Base-by-base conservation (phyloP, 2,329 filamentous ascomycete species). In the Aspergillus udagawae region DNA sequence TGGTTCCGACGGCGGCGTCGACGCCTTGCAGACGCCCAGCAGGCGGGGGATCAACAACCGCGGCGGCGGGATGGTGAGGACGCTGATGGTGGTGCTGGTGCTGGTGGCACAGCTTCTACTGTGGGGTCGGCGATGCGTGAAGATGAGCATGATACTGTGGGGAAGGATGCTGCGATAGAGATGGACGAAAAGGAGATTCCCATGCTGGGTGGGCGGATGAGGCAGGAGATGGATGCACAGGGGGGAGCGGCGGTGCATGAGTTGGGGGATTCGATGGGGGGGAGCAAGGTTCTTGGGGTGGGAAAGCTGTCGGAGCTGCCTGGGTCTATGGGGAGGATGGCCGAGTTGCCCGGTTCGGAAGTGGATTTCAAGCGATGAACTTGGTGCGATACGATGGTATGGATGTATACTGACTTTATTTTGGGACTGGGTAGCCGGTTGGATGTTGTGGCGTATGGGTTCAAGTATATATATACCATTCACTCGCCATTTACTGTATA, bases 191-290 rank as follows among this genome's bases (percentile, higher is more conserved):
- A 45, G 17, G 53, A 52, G 4, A 25, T 47, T 21, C 58, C 47
- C 21, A 60, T 60, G 55, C 48, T 60, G 45, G 58, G 45, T 23
- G 58, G 53, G 29, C 52, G 9, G 35, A 55, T 55, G 56, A 55
- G 49, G 32, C 55, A 55, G 38, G 58, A 60, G 50, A 35, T 60
- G 51, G 58, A 60, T 58, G 58, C 49, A 14, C 29, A 52, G 10
- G 58, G 58, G 7, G 32, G 2, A 6, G 32, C 45, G 21, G 52
- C 42, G 17, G n/a, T 60, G 53, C 53, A 60, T 53, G 55, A 58
- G 56, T 51, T 60, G 55, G 58, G 49, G 32, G 45, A 1, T 4
- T 14, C 25, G n/a, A 28, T 14, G 47, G n/a, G 20, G 27, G n/a
- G 14, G 27, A 21, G 21, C 35, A 51, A 45, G 25, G 25, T 21